Evolutionary conservation across 1,284 basidiomycete species (phyloP), one percentile per base, ranked within the genome.

Genomic region (Pseudozyma pruni): DNA sequence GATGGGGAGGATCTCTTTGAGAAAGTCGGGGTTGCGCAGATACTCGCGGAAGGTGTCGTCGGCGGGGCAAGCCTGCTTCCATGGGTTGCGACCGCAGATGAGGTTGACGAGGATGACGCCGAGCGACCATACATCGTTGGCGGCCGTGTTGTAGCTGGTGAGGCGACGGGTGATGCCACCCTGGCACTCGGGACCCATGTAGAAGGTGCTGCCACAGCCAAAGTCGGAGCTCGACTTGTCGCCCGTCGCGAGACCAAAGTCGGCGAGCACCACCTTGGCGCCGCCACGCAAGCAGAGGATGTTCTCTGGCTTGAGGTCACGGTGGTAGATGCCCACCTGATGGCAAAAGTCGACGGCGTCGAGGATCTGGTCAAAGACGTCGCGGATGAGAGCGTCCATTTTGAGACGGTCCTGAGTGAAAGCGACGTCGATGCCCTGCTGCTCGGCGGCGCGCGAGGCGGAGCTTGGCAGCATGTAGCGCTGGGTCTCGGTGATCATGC

Each of bases 221-320:
- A 96, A 98, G 83, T 98, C 95, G 57, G 89, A 88, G 69, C 91
- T 94, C 71, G 88, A 85, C 79, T 88, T 88, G 71, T 98, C 93
- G 34, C 90, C 91, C 1, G 95, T 98, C 14, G 95, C 95, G 32
- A 98, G 88, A 39, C 96, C 95, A 83, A 98, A 98, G 85, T 98
- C 96, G 52, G 94, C 94, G 79, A 98, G 88, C 69, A 92, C 89
- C 59, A 98, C 88, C 66, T 88, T 88, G 72, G 89, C 87, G 67
- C 94, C 94, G 80, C 83, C 84, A 19, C 83, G 79, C 86, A 91
- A 83, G 84, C 93, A 96, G 64, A 98, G 86, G 73, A 98, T 90
- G 84, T 98, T 98, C 85, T 98, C 96, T 0, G 95, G 95, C 86
- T 98, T 98, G 78, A 98, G 86, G 83, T 98, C 95, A 53, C 95